phyloP scores from a whole-genome alignment of 345 rosid genomes.

The Syzygium oleosum region DNA sequence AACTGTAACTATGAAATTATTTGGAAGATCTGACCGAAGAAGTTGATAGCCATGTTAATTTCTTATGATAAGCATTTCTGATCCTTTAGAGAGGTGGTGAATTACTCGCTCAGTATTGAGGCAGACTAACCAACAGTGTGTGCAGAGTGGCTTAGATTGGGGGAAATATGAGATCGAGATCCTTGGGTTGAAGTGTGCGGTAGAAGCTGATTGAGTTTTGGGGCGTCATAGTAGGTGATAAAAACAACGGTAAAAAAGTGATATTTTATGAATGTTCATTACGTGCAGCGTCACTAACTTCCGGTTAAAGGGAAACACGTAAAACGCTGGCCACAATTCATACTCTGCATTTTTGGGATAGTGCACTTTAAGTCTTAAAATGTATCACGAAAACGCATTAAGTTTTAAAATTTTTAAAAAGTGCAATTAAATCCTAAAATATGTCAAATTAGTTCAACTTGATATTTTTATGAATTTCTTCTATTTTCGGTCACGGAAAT shows the following conservation, averaged over 20 bases:
- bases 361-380: too few species aligned
- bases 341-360: background rate
- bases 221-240: too few species aligned
- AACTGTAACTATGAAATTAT: too few species aligned
- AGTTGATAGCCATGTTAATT: background rate
- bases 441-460: rapidly evolving
- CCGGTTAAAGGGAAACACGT: background rate
- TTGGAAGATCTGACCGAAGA: background rate
- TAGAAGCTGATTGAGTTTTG: too few species aligned
- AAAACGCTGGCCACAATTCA: background rate
- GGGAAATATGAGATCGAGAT: too few species aligned
- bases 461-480: rapidly evolving
- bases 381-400: rapidly evolving
- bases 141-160: too few species aligned
- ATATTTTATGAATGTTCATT: too few species aligned
- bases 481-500: too few species aligned
- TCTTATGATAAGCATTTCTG: background rate
- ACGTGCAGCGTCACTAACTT: background rate
- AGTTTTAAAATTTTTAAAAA: too few species aligned
- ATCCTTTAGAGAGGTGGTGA: background rate
- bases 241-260: too few species aligned
- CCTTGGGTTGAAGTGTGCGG: too few species aligned
- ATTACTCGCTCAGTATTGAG: background rate
- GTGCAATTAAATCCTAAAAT: rapidly evolving
- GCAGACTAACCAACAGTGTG: background rate